Conservation (phyloP, 108 stramenopile genomes). For the Conticribra guillardii region DNA sequence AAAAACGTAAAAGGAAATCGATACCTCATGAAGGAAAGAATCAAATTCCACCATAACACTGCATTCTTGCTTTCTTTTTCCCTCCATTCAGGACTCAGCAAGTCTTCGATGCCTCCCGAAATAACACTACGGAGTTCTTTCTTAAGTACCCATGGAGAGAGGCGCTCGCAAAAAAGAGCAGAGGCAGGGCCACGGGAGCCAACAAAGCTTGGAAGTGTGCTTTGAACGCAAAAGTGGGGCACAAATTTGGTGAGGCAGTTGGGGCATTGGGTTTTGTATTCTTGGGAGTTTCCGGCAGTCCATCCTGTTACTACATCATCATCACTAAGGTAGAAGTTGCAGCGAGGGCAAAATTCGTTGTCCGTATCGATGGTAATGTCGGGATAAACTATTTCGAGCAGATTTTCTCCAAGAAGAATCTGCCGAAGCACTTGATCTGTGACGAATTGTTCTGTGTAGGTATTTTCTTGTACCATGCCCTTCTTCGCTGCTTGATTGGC, state of each 20-base stretch:
- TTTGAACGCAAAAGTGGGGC: constrained; percentile 83
- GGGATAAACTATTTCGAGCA: constrained; percentile 82
- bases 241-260: constrained; percentile 81
- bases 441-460: constrained; percentile 48
- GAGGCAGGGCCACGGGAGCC: constrained; percentile 77
- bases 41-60: constrained; percentile 86
- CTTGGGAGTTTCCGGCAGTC: constrained; percentile 73
- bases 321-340: constrained; percentile 77
- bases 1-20: constrained; percentile 81
- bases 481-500: constrained; percentile 4
- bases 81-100: constrained; percentile 75
- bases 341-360: constrained; percentile 79
- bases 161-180: constrained; percentile 81
- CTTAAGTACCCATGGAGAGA: constrained; percentile 86
- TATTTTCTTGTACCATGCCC: background rate
- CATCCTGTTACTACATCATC: constrained; percentile 82
- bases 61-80: constrained; percentile 78
- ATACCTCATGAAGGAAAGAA: constrained; percentile 84
- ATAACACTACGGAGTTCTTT: constrained; percentile 86
- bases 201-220: constrained; percentile 70
- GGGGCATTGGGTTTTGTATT: constrained; percentile 81
- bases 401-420: constrained; percentile 79
- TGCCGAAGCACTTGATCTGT: constrained; percentile 78
- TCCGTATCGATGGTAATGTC: constrained; percentile 83
- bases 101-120: constrained; percentile 73